Conservation (phyloP, 2,329 filamentous ascomycete species). For the Trichoderma breve region DNA sequence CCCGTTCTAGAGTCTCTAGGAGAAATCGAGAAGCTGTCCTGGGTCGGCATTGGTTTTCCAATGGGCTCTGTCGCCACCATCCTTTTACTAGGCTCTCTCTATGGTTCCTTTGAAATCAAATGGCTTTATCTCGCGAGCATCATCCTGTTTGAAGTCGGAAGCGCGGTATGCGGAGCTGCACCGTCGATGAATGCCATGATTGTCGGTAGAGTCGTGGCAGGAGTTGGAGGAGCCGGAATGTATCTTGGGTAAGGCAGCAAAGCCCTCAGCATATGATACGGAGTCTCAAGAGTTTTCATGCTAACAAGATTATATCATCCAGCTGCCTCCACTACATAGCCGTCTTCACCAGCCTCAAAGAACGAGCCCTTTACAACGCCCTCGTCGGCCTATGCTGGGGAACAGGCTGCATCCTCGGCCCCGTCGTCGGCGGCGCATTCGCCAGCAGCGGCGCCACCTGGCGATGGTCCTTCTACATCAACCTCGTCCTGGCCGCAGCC, state of each 20-base stretch:
- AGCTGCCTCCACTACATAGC: constrained; percentile 1
- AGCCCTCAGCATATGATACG: too few relatives aligned
- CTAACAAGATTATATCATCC: not conserved
- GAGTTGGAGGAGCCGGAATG: constrained; percentile 41
- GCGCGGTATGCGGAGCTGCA: constrained; percentile 40
- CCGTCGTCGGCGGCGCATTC: not conserved
- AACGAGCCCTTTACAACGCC: not conserved
- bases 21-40: constrained; percentile 22
- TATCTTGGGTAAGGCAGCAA: constrained; percentile 29
- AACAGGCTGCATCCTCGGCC: not conserved
- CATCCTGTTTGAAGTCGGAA: constrained; percentile 28
- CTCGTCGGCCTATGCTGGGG: not conserved
- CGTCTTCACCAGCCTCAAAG: not conserved
- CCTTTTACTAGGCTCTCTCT: not conserved
- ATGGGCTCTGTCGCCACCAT: constrained; percentile 4
- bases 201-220: constrained; percentile 42
- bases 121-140: not conserved
- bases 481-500: not conserved
- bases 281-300: not conserved
- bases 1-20: constrained; percentile 21
- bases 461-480: not conserved
- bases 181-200: constrained; percentile 44
- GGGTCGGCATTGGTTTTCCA: constrained; percentile 24
- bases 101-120: constrained; percentile 35
- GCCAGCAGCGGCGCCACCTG: not conserved